phyloP scores from a whole-genome alignment of 805 yeast species.

The Zygosaccharomyces rouxii region DNA sequence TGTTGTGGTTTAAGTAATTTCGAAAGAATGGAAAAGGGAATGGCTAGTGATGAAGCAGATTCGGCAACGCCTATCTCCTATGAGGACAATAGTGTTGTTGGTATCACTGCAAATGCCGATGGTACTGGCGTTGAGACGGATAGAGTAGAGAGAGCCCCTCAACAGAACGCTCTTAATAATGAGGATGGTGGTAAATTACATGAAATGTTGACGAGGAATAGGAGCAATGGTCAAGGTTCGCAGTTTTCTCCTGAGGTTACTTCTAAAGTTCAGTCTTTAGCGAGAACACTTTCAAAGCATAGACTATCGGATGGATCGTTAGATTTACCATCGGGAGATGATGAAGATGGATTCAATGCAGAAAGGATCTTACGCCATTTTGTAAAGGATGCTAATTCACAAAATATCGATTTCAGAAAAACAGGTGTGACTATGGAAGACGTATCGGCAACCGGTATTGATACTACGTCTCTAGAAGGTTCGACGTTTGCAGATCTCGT shows the following conservation, averaged over 20 bases:
- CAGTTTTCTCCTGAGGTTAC: not conserved
- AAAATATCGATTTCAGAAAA: constrained; percentile 43
- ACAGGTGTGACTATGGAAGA: constrained; percentile 43
- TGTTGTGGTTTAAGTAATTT: not conserved
- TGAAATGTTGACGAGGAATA: not conserved
- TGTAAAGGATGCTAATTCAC: constrained; percentile 40
- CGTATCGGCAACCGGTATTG: constrained; percentile 39
- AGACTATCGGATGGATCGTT: not conserved
- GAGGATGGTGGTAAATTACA: not conserved
- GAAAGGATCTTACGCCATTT: constrained; percentile 33
- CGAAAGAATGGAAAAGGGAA: not conserved
- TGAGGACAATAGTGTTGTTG: not conserved
- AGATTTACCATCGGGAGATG: not conserved
- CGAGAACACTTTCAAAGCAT: not conserved
- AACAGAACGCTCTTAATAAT: not conserved
- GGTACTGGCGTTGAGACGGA: not conserved
- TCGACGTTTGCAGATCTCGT: constrained; percentile 39
- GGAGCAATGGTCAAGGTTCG: not conserved
- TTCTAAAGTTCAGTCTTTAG: not conserved
- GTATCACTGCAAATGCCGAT: not conserved
- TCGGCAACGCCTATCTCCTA: not conserved
- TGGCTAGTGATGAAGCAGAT: not conserved
- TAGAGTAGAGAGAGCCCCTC: not conserved
- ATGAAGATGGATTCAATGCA: constrained; percentile 24
- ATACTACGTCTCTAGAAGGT: constrained; percentile 38